Evolutionary conservation across 164 flowering plant genomes (phyloP).

Genomic region (Chimonanthus praecox): DNA sequence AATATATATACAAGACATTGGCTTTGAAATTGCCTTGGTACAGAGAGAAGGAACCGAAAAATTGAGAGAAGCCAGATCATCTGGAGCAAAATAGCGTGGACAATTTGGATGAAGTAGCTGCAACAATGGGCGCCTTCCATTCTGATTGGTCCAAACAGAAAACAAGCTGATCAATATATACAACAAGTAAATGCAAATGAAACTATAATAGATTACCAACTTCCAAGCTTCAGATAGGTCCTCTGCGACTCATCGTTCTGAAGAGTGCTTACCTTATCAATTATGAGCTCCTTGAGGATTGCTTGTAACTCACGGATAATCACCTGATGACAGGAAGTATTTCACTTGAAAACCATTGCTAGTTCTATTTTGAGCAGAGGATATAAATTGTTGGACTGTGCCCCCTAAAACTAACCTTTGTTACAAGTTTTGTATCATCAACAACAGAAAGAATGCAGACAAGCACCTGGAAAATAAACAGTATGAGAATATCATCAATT

Average conservation of each 20-base stretch:
- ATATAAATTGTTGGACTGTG: background rate
- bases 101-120: conserved; percentile 90
- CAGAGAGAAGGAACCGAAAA: conserved; percentile 60
- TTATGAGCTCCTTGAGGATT: conserved; percentile 52
- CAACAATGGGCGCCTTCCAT: conserved; percentile 65
- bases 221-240: background rate
- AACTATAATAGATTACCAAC: background rate
- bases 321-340: conserved; percentile 32
- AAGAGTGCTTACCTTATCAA: conserved; percentile 58
- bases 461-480: conserved; percentile 56
- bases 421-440: conserved; percentile 83
- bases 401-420: conserved; percentile 49
- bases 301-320: conserved; percentile 63
- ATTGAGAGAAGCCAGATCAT: conserved; percentile 56
- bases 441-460: conserved; percentile 61
- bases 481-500: background rate
- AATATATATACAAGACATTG: background rate
- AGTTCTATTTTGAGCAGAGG: background rate
- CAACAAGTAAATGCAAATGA: background rate
- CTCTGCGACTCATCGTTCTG: background rate
- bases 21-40: conserved; percentile 32
- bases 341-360: background rate
- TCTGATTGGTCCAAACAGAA: conserved; percentile 35
- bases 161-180: conserved; percentile 2
- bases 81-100: conserved; percentile 68